A percentile compares a stretch with the other conserved stretches of the same genome.
Conservation (phyloP, 148 eudicot species). For the Silene uniflora region DNA sequence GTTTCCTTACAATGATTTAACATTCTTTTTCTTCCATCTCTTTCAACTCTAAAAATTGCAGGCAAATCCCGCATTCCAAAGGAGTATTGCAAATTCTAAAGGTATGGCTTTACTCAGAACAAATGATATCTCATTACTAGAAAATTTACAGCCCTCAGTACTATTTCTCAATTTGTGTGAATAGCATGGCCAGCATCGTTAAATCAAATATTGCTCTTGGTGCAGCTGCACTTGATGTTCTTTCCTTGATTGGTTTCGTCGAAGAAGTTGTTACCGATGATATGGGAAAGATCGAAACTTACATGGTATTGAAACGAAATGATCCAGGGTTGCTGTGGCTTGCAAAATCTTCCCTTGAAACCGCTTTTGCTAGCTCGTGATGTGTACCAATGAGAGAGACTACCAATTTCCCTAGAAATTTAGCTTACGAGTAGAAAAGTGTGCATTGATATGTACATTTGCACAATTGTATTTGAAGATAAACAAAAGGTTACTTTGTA, state of each 20-base stretch:
- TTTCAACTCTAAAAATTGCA: conserved; percentile 31
- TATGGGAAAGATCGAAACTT: conserved; percentile 53
- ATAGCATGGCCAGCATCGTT: background rate
- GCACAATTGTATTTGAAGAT: no score
- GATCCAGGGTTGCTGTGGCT: conserved; percentile 92
- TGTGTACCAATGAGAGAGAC: background rate
- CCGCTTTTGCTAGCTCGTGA: conserved; percentile 30
- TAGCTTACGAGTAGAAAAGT: background rate
- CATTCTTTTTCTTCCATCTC: conserved; percentile 5
- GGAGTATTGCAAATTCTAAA: conserved; percentile 47
- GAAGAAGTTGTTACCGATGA: conserved; percentile 54
- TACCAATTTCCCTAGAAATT: background rate
- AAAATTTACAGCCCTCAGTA: background rate
- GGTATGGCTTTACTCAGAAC: conserved; percentile 35
- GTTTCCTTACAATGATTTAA: background rate
- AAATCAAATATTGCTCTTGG: conserved; percentile 3
- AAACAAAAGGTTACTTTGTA: no score
- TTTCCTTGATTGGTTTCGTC: conserved; percentile 59
- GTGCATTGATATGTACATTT: background rate
- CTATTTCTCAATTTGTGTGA: background rate
- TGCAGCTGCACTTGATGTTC: conserved; percentile 84
- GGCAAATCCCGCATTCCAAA: conserved; percentile 71
- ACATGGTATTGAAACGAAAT: conserved; percentile 61
- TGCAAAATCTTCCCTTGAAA: conserved; percentile 77
- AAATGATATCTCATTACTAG: background rate